Base-by-base conservation (phyloP, 768 basidiomycete genomes). In the Paxillus ammoniavirescens region DNA sequence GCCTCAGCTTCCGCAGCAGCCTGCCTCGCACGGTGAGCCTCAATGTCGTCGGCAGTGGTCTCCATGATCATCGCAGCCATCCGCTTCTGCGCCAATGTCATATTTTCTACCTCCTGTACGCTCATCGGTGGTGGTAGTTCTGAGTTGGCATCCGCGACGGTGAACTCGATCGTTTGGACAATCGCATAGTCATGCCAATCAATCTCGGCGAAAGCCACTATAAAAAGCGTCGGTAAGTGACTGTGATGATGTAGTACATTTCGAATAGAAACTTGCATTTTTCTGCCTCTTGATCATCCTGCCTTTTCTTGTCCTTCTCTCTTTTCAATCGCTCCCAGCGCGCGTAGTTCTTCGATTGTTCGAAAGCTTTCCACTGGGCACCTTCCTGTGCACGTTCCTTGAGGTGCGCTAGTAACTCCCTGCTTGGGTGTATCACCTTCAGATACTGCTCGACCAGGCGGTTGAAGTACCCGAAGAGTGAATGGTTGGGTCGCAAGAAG, bases 151-250 rank as follows among this genome's bases (percentile, higher is more conserved):
- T 99, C 97, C 8, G 89, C 91, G 33, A 85, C 82, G 14, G 97
- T 98, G 66, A 98, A 99, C 66, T 99, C 97, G 62, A 97, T 94
- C 17, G 94, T 97, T 67, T 98, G 93, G 6, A 98, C 97, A 52
- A 97, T 92, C 38, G 94, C 93, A 73, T 97, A 98, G 67, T 98
- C 97, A 65, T 99, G 93, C 97, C 97, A 99, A 67, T 99, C 97
- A 61, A 99, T 98, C 67, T 95, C 92, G 42, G 93, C 92, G 65
- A 97, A 95, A 5, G 95, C 96, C 71, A 85, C 91, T 89, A 55
- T 6, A 49, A 53, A 21, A 38, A n/a, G 47, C 41, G 50, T 35
- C 54, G 30, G 58, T 61, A 50, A 56, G 52, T 30, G 17, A 42
- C 13, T 21, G 17, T 2, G 13, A 51, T 7, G 14, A n/a, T 17